These are phyloP conservation scores for Metschnikowia rubicola DNA, from an alignment of 805 yeast genomes.

Conservation along the genomic window DNA sequence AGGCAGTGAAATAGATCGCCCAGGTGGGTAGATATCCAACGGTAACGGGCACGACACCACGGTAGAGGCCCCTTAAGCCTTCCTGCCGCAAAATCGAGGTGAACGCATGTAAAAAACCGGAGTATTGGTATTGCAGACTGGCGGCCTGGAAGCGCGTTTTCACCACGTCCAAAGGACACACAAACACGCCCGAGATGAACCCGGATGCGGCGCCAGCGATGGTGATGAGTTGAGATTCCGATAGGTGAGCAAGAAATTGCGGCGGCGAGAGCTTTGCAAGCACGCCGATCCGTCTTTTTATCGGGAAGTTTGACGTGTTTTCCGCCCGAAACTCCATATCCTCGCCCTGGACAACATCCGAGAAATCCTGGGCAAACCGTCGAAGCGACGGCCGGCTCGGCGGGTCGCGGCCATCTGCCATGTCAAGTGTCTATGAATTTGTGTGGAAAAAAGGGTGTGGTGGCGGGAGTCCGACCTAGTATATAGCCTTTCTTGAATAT, in stretches of 20 bases:
- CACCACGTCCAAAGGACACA: slow-evolving; percentile 94
- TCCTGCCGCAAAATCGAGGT: slow-evolving; percentile 67
- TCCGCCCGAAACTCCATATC: slow-evolving; percentile 32
- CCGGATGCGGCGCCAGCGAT: slow-evolving; percentile 94
- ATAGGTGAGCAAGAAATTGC: slow-evolving; percentile 21
- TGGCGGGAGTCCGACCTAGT: no score
- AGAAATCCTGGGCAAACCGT: slow-evolving; percentile 24
- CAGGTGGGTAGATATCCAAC: slow-evolving; percentile 96
- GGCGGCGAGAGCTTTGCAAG: slow-evolving; percentile 23
- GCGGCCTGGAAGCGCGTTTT: slow-evolving; percentile 94
- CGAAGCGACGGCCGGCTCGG: slow-evolving; percentile 2
- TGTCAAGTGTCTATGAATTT: background rate
- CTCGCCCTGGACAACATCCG: slow-evolving; percentile 37
- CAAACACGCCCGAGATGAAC: slow-evolving; percentile 79
- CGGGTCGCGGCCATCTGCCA: slow-evolving; percentile 2
- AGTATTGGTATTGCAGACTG: slow-evolving; percentile 52
- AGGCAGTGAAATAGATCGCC: slow-evolving; percentile 92
- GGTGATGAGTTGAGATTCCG: slow-evolving; percentile 63
- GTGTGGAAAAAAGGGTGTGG: background rate
- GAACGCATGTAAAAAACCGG: slow-evolving; percentile 63
- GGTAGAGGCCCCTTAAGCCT: slow-evolving; percentile 77
- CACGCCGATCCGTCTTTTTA: slow-evolving; percentile 19
- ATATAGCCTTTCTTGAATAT: no score
- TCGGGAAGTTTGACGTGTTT: slow-evolving; percentile 19
- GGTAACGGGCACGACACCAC: slow-evolving; percentile 90